Conservation (phyloP, 2,329 filamentous ascomycete genomes). For the Diatrype stigma region DNA sequence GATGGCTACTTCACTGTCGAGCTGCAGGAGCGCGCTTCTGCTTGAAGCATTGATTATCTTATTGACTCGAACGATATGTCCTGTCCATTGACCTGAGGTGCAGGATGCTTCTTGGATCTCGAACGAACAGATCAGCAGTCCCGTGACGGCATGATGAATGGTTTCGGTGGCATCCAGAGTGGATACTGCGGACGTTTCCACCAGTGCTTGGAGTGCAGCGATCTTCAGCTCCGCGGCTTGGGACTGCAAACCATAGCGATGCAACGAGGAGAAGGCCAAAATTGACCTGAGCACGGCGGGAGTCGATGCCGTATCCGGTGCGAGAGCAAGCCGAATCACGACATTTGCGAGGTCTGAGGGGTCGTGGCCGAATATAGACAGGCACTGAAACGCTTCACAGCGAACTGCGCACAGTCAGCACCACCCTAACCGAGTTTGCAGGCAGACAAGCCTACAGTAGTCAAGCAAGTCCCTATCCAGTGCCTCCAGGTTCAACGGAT, state of each 20-base stretch:
- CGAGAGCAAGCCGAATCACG: slow-evolving; percentile 16
- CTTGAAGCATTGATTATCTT: slow-evolving; percentile 13
- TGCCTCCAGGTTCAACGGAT: slow-evolving; percentile 7
- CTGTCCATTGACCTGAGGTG: slow-evolving; percentile 14
- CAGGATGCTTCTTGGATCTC: slow-evolving; percentile 17
- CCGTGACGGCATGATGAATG: slow-evolving; percentile 20
- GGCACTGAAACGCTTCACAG: slow-evolving; percentile 16
- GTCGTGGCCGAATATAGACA: slow-evolving; percentile 17
- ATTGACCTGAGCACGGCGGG: slow-evolving; percentile 14
- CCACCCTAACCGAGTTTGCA: not conserved
- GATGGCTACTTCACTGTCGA: slow-evolving; percentile 9
- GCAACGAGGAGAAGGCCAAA: slow-evolving; percentile 18
- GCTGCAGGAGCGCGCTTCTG: slow-evolving; percentile 2
- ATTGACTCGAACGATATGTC: slow-evolving; percentile 14
- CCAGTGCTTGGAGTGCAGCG: slow-evolving; percentile 11
- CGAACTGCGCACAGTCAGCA: slow-evolving; percentile 7
- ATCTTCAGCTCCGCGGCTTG: slow-evolving; percentile 20
- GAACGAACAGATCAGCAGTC: slow-evolving; percentile 23
- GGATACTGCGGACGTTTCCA: slow-evolving; percentile 1
- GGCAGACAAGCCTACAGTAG: slow-evolving; percentile 9
- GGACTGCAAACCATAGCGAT: slow-evolving; percentile 11
- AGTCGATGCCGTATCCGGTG: slow-evolving; percentile 4
- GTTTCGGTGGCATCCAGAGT: slow-evolving; percentile 11
- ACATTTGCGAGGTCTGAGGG: slow-evolving; percentile 12
- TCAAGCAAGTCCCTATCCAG: slow-evolving; percentile 9